phyloP scores from a whole-genome alignment of 2,329 filamentous ascomycete genomes.

The Aureobasidium namibiae region DNA sequence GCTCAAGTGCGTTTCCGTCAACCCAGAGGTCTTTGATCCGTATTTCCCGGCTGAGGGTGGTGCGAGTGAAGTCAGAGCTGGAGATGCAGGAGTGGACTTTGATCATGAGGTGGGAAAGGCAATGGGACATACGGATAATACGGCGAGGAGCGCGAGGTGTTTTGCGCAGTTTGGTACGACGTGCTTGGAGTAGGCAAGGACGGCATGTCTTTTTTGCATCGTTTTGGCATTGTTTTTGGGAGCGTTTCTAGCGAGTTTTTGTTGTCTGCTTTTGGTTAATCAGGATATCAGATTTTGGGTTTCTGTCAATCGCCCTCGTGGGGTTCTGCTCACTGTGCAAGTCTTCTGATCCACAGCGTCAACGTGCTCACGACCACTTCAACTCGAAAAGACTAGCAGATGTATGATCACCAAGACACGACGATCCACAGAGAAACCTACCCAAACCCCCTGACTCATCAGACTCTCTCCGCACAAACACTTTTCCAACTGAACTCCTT shows the following conservation, averaged over 20 bases:
- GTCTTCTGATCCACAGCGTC: neutral
- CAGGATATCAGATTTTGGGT: neutral
- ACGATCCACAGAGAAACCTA: no score
- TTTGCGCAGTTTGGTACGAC: slow-evolving; percentile 24
- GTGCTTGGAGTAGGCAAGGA: slow-evolving; percentile 17
- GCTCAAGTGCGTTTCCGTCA: slow-evolving; percentile 30
- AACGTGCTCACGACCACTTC: no score
- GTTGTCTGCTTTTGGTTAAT: neutral
- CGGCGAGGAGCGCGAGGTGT: slow-evolving; percentile 30
- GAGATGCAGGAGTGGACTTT: slow-evolving; percentile 13
- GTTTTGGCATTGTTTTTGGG: neutral
- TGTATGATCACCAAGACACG: no score
- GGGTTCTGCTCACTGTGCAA: neutral
- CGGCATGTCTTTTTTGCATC: neutral
- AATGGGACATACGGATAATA: slow-evolving; percentile 29
- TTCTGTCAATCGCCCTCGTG: no score
- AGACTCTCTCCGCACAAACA: no score
- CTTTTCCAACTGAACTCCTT: no score
- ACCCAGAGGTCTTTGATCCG: slow-evolving; percentile 30
- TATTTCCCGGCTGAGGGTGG: slow-evolving; percentile 26
- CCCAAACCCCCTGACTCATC: no score
- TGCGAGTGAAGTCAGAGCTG: slow-evolving; percentile 21
- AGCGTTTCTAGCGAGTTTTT: neutral
- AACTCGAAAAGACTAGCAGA: no score
- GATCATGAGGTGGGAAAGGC: slow-evolving; percentile 21